Base-by-base conservation (phyloP, 371 early-diverging fungal species). In the Apophysomyces variabilis region DNA sequence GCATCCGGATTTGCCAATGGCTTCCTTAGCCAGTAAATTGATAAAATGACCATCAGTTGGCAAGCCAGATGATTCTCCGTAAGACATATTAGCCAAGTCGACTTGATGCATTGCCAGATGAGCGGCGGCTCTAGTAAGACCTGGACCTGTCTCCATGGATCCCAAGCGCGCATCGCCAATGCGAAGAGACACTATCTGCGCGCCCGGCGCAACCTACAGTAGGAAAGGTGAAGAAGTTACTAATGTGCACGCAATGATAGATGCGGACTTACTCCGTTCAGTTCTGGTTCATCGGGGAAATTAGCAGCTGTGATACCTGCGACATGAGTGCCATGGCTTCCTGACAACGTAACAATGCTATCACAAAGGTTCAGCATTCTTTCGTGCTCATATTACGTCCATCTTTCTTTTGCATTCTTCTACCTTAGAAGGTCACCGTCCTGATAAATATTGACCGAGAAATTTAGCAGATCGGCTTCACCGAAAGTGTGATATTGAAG, bases 51-150 rank as follows among this genome's bases (percentile, higher is more conserved):
- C 97, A 26, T 74, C 74, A 66, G 92, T 87, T 37, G 94, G 84
- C 11, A 87, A 74, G 41, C 88, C 75, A 7, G 88, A 73, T 3
- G 92, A 87, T 85, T 97, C 97, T 64, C 97, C 97, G 71, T 91
- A 98, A 36, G 93, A 93, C 89, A 98, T 95, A 79, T 98, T 98
- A 60, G 95, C 97, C n/a, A 97, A 80, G 67, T 97, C 96, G 11
- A 87, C 85, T 70, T 91, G 89, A 70, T 92, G 79, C 66, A 87
- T 90, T 36, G 86, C 88, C 58, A 89, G 84, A 68, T 93, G 93
- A 37, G 84, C 85, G 35, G 90, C 90, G 1, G 97, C 96, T 64
- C 98, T 89, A 7, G 92, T 90, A 38, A 98, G 82, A 1, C 90
- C 94, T 13, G 89, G 82, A 8, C 93, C 92, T 5, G 97, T 96